Percentiles rank a stretch among this genome's conserved stretches.
Evolutionary conservation across 352 stramenopile species (phyloP).

Genomic region (Halophytophthora batemanensis): DNA sequence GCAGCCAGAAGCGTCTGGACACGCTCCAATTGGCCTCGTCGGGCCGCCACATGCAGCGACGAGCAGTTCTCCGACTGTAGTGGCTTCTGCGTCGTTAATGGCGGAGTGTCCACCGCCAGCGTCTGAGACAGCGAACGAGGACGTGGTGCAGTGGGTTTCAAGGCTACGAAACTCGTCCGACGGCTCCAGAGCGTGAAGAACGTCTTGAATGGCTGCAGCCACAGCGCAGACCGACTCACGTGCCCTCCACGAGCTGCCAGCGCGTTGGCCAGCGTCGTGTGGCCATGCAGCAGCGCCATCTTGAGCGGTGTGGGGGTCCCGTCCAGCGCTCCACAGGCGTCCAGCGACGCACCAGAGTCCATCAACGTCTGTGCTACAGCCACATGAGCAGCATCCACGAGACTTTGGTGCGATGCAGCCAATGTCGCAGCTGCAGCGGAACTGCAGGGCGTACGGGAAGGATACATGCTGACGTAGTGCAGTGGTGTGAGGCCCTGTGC

Average conservation of each 20-base stretch:
- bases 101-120: no score
- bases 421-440: not conserved
- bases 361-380: conserved; percentile 26
- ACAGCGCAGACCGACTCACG: conserved; percentile 3
- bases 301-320: conserved; percentile 24
- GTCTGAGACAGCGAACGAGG: no score
- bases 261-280: conserved; percentile 26
- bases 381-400: conserved; percentile 20
- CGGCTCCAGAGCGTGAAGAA: no score
- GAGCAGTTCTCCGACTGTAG: not conserved
- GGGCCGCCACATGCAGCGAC: conserved; percentile 24
- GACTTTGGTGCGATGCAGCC: conserved; percentile 11
- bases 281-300: conserved; percentile 28
- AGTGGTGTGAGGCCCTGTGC: conserved; percentile 35
- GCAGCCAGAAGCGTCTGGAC: conserved; percentile 24
- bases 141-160: no score
- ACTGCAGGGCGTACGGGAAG: conserved; percentile 2
- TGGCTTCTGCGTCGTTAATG: not conserved
- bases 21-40: conserved; percentile 21
- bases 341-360: conserved; percentile 15
- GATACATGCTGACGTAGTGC: conserved; percentile 34
- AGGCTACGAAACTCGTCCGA: no score
- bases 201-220: no score
- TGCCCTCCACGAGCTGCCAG: conserved; percentile 32
- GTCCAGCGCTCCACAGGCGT: conserved; percentile 13